Base-by-base conservation (phyloP, 2,329 filamentous ascomycete species). In the Pseudogymnoascus sp. region DNA sequence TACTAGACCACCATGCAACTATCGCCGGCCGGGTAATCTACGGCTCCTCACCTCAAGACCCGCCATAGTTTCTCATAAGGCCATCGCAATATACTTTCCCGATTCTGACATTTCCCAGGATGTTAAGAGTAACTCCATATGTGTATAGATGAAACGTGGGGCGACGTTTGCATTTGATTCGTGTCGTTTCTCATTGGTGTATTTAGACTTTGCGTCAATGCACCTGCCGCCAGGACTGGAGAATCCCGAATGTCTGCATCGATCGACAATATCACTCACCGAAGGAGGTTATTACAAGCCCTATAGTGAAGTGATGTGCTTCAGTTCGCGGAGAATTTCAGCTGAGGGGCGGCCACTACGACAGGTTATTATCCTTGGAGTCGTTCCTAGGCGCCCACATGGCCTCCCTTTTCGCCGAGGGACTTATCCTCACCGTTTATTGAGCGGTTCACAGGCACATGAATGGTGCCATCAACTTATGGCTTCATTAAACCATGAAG, bases 131-230 rank as follows among this genome's bases (percentile, higher is more conserved):
- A 25, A 28, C 21, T 25, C 44, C 5, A 50, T 47, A 6, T 31
- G 2, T 16, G 25, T 53, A 28, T 53, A 53, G 4, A 53, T 53
- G 47, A 53, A 53, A 53, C 47, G 14, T 53, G 25, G 47, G 25
- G 23, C 4, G 14, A 53, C 6, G 23, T 31, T 53, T 53, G 47
- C 16, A 53, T 53, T 53, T 53, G 47, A 53, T 53, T 53, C 25
- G 7, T 8, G n/a, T 11, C 47, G 47, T 53, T 53, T 31, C 47
- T 53, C 8, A 53, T 53, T 53, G 47, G 47, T 21, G 47, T 31
- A 16, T 53, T 53, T 28, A 53, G 23, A 53, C 47, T 53, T 53
- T 53, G 25, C 47, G 23, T 53, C 47, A 53, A 53, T 53, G 47
- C 47, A 16, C 47, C 25, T 53, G 23, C 25, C 47, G 14, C 14